Evolutionary conservation across 208 protist genomes (phyloP).

Genomic region (Leptomonas pyrrhocoris): DNA sequence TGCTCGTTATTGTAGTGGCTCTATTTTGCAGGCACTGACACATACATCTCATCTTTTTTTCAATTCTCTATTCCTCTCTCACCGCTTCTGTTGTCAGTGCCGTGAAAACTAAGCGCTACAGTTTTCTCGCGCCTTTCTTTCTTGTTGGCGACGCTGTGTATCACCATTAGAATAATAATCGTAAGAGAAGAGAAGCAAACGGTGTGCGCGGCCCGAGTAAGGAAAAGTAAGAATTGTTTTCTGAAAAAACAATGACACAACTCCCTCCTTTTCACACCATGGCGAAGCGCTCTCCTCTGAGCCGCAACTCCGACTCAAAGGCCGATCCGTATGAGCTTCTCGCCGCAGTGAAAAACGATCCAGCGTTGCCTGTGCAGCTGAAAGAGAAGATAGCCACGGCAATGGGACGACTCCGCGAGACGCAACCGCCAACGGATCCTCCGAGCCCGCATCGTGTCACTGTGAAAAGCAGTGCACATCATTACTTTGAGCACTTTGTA

Average conservation of each 20-base stretch:
- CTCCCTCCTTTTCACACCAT: slow-evolving; percentile 22
- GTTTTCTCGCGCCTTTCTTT: background rate
- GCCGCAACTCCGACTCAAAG: slow-evolving; percentile 22
- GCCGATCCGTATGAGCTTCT: slow-evolving; percentile 25
- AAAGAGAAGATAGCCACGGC: slow-evolving; percentile 25
- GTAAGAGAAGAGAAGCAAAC: background rate
- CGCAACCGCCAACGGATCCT: background rate
- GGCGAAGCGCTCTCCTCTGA: slow-evolving; percentile 17
- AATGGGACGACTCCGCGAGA: slow-evolving; percentile 19
- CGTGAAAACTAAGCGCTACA: too few relatives aligned
- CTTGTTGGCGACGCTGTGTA: background rate
- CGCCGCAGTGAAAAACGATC: slow-evolving; percentile 24
- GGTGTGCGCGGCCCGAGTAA: background rate
- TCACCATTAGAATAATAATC: background rate
- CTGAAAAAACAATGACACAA: slow-evolving; percentile 15
- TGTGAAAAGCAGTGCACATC: slow-evolving; percentile 20
- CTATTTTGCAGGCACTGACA: too few relatives aligned
- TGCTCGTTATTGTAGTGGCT: too few relatives aligned
- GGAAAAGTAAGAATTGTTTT: background rate
- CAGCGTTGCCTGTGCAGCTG: slow-evolving; percentile 22
- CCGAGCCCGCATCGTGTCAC: background rate
- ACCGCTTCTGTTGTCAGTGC: too few relatives aligned
- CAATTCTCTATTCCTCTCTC: too few relatives aligned
- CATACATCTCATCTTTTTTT: too few relatives aligned
- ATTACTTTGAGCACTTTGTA: slow-evolving; percentile 30